Evolutionary conservation across 192 early-diverging fungal genomes (phyloP).

Genomic region (Coemansia sp.): DNA sequence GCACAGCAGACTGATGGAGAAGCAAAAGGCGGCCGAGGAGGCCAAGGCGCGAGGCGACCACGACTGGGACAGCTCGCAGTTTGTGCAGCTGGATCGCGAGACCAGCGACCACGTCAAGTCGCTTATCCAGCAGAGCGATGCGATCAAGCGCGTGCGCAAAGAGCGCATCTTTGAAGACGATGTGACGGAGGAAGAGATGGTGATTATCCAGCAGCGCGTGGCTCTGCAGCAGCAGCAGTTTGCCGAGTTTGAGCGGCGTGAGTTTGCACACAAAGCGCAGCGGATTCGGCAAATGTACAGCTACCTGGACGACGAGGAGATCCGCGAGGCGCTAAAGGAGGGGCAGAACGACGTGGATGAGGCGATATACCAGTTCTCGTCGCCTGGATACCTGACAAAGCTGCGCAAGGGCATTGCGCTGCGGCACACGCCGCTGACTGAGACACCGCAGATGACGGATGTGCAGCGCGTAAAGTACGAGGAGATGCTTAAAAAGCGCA

Average conservation of each 20-base stretch:
- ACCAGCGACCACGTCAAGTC: slow-evolving; percentile 55
- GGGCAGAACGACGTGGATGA: slow-evolving; percentile 86
- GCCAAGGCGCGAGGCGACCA: slow-evolving; percentile 43
- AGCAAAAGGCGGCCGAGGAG: slow-evolving; percentile 20
- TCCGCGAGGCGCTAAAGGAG: slow-evolving; percentile 77
- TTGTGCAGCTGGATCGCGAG: slow-evolving; percentile 56
- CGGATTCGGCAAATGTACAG: slow-evolving; percentile 78
- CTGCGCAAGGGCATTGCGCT: slow-evolving; percentile 71
- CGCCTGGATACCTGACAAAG: slow-evolving; percentile 67
- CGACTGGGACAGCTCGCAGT: slow-evolving; percentile 50
- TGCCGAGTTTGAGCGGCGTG: slow-evolving; percentile 81
- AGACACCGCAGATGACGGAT: slow-evolving; percentile 65
- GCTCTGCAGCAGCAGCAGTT: slow-evolving; percentile 90
- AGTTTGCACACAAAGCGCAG: slow-evolving; percentile 73
- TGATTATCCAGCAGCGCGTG: slow-evolving; percentile 87
- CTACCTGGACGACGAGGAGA: slow-evolving; percentile 81
- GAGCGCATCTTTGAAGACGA: slow-evolving; percentile 88
- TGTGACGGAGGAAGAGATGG: slow-evolving; percentile 86
- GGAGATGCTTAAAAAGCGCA: slow-evolving; percentile 81
- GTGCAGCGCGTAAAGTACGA: slow-evolving; percentile 87
- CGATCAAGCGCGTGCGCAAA: slow-evolving; percentile 75
- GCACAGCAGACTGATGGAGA: slow-evolving; percentile 39
- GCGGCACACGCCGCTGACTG: slow-evolving; percentile 57
- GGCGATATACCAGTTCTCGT: slow-evolving; percentile 82
- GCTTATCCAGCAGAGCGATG: slow-evolving; percentile 62